Evolutionary conservation across 2,329 filamentous ascomycete genomes (phyloP).

Genomic region (Curvularia sp.): DNA sequence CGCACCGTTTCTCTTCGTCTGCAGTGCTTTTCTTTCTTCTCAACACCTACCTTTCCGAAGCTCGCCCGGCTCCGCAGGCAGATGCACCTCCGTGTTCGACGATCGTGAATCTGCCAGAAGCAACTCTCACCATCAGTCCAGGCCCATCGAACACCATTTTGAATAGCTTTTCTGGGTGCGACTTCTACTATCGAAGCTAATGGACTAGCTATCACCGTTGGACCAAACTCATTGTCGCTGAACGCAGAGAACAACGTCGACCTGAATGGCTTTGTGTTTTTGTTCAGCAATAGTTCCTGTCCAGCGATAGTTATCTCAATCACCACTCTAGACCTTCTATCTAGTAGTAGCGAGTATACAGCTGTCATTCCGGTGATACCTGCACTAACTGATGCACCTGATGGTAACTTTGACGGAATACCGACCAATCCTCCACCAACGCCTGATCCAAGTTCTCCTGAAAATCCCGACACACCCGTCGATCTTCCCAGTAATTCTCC

Average conservation of each 20-base stretch:
- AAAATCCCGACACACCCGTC: neutral
- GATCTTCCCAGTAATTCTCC: neutral
- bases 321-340: neutral
- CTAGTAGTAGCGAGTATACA: neutral
- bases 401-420: neutral
- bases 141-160: neutral
- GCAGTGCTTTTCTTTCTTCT: neutral
- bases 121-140: constrained; percentile 1
- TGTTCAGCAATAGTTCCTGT: neutral
- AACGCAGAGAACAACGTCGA: neutral
- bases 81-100: neutral
- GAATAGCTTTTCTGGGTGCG: neutral
- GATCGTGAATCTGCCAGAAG: neutral
- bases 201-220: neutral
- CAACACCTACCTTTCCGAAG: neutral
- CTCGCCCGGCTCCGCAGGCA: constrained; percentile 1
- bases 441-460: neutral
- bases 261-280: constrained; percentile 1
- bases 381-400: neutral
- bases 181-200: neutral
- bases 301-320: neutral
- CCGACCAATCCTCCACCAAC: neutral
- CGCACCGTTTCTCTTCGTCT: neutral
- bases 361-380: neutral
- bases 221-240: neutral